Base-by-base conservation (phyloP, 176 grass and related monocot genomes). In the Musa schizocarpa region DNA sequence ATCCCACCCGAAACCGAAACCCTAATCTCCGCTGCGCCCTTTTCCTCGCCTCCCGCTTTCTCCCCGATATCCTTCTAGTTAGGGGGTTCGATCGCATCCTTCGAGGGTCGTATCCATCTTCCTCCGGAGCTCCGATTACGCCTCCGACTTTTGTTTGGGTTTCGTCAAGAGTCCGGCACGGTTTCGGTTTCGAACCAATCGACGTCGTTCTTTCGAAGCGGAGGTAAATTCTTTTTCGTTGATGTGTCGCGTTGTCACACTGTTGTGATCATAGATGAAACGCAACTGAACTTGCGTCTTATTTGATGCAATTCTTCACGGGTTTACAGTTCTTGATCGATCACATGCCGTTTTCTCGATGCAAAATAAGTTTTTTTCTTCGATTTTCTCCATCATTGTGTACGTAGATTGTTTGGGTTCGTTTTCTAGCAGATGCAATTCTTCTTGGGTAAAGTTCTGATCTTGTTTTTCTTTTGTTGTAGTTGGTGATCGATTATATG, bases 51-150 rank as follows among this genome's bases (percentile, higher is more conserved):
- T 13, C 14, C 23, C 29, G 67, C 34, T 5, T 29, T 70, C 9
- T 9, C 14, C 26, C 11, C 25, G 13, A 16, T 17, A 23, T 23
- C 3, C 65, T 43, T 22, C 25, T 12, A 68, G 10, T 68, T 16
- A 34, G 26, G 24, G 34, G 34, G 34, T 43, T 43, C 25, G 65
- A 8, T 34, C 65, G 25, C 8, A 29, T 9, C 29, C 25, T 17
- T 13, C 11, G 34, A 19, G 68, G 16, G 23, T 19, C 68, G 68
- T 25, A 65, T 26, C 43, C 48, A 20, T 51, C 68, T 70, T 70
- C 68, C 68, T 52, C 68, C 68, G 68, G 68, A 70, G 68, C 68
- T 70, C 68, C 68, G 68, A 70, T 21, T 70, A 70, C 48, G 68
- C 8, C 68, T 70, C 68, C 68, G 34, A 50, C 25, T 29, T 16